Percentiles rank a stretch among this genome's conserved stretches.
phyloP scores from a whole-genome alignment of 306 rosid genomes.

The Senna tora region DNA sequence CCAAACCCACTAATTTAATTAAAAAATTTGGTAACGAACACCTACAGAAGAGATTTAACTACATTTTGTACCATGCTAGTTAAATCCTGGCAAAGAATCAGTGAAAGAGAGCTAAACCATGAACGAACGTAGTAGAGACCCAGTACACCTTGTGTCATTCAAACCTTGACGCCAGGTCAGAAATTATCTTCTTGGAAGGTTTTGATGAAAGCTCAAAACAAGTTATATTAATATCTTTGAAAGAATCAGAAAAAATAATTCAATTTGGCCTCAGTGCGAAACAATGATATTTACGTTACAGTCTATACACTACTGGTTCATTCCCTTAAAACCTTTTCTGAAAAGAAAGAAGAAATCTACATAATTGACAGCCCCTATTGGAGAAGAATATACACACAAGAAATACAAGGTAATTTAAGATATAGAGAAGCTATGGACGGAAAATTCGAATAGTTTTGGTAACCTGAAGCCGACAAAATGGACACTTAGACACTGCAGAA shows the following conservation, averaged over 20 bases:
- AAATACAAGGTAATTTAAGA: conserved; percentile 17
- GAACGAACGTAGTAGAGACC: no score
- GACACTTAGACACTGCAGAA: conserved; percentile 88
- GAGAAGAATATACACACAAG: neutral
- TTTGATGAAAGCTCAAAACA: no score
- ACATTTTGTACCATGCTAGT: no score
- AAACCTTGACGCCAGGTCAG: no score
- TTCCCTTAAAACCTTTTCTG: neutral
- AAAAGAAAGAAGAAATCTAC: conserved; percentile 13
- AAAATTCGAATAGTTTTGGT: conserved; percentile 72
- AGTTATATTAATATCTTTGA: neutral
- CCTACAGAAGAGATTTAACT: no score
- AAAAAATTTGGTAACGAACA: no score
- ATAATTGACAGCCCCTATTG: conserved; percentile 1
- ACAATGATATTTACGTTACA: conserved; percentile 1
- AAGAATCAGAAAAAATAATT: neutral
- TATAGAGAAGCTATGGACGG: conserved; percentile 60
- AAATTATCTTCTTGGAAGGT: no score
- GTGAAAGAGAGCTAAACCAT: no score
- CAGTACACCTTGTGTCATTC: no score
- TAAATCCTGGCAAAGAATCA: no score
- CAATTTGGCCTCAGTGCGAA: conserved; percentile 13
- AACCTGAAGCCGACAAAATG: conserved; percentile 92
- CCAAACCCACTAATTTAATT: no score
- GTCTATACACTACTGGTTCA: neutral